Conservation (phyloP, 768 basidiomycete species). For the Gymnopilus junonius region DNA sequence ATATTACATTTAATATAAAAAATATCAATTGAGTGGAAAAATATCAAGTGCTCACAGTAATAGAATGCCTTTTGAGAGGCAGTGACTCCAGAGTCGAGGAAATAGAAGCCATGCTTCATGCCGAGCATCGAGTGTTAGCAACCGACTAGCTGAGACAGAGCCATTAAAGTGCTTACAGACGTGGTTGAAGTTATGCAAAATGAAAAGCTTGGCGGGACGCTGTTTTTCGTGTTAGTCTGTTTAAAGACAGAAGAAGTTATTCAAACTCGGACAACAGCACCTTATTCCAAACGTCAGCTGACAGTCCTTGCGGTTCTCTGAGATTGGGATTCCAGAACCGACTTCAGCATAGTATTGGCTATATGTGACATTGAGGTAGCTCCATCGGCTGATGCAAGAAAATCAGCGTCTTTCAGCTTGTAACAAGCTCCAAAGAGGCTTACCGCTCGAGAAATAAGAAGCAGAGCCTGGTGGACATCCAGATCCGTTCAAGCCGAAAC, state of each 20-base stretch:
- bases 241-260: no score
- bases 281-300: slow-evolving; percentile 24
- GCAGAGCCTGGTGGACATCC: slow-evolving; percentile 23
- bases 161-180: slow-evolving; percentile 14
- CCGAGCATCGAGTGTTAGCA: neutral
- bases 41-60: slow-evolving; percentile 22
- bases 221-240: no score
- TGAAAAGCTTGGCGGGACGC: slow-evolving; percentile 26
- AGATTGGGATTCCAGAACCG: slow-evolving; percentile 23
- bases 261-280: no score
- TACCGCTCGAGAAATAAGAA: slow-evolving; percentile 11
- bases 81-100: slow-evolving; percentile 24
- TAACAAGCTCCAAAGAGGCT: neutral
- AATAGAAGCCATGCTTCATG: slow-evolving; percentile 22
- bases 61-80: slow-evolving; percentile 22
- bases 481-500: slow-evolving; percentile 22
- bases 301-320: slow-evolving; percentile 27
- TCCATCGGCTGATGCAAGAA: slow-evolving; percentile 16
- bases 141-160: neutral
- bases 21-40: no score
- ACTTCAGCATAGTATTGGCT: slow-evolving; percentile 25
- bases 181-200: slow-evolving; percentile 25
- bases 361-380: slow-evolving; percentile 26
- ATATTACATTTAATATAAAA: no score
- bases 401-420: neutral